These are phyloP conservation scores for Xylaria venustula DNA, from an alignment of 495 filamentous ascomycete genomes.

Conservation along the genomic window DNA sequence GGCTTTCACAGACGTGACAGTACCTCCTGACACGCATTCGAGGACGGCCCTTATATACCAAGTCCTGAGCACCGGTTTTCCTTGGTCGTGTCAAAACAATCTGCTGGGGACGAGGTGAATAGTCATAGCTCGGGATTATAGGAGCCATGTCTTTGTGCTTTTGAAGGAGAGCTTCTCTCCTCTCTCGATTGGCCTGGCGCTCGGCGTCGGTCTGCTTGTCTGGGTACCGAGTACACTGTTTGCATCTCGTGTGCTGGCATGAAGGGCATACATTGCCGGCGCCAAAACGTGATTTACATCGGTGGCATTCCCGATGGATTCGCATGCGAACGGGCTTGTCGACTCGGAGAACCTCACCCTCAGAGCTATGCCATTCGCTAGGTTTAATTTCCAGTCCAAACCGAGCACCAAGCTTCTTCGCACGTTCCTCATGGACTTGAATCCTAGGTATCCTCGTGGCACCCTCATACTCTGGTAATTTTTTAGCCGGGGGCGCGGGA, in stretches of 20 bases:
- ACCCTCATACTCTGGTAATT: conserved; percentile 25
- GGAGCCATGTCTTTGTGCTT: conserved; percentile 48
- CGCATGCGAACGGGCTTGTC: conserved; percentile 91
- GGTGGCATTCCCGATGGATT: conserved; percentile 79
- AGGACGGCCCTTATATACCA: conserved; percentile 59
- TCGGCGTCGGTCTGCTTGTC: conserved; percentile 51
- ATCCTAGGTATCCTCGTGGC: conserved; percentile 42
- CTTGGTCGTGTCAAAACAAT: conserved; percentile 59
- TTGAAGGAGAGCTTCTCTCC: conserved; percentile 43
- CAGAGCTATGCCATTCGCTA: conserved; percentile 62
- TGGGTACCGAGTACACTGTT: conserved; percentile 73
- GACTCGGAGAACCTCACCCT: conserved; percentile 65
- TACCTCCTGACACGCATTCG: conserved; percentile 69
- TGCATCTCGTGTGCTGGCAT: conserved; percentile 76
- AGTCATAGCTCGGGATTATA: conserved; percentile 48
- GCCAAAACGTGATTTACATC: conserved; percentile 71
- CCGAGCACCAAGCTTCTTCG: conserved; percentile 68
- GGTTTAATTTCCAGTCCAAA: conserved; percentile 71
- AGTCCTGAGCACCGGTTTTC: conserved; percentile 66
- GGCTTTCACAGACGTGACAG: conserved; percentile 71
- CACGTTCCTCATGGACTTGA: conserved; percentile 64
- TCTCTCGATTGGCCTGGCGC: conserved; percentile 46
- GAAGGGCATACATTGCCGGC: conserved; percentile 65
- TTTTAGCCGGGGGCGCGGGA: conserved; percentile 23
- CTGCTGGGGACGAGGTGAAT: conserved; percentile 23